phyloP scores from a whole-genome alignment of 768 basidiomycete genomes.

The Melanogaster broomeanus region DNA sequence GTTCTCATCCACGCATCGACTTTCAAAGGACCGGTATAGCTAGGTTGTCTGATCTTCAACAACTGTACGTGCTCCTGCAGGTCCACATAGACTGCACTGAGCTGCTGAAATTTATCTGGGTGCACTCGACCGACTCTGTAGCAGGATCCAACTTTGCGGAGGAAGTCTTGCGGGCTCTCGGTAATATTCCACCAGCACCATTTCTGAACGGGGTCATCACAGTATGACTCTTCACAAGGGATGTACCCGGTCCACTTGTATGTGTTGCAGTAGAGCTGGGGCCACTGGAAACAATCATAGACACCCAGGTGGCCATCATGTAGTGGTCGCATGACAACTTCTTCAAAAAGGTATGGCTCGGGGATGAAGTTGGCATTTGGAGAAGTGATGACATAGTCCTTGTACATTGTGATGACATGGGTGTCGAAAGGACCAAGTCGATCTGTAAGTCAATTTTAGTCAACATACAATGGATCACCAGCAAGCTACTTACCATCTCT shows the following conservation, averaged over 20 bases:
- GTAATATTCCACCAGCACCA: no score
- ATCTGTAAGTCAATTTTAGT: neutral
- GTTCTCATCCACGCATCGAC: neutral
- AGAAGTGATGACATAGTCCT: neutral
- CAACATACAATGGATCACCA: neutral
- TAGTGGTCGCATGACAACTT: neutral
- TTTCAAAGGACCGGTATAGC: neutral
- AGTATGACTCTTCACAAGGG: no score
- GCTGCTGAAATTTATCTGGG: no score
- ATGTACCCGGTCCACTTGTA: no score
- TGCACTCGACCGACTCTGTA: no score
- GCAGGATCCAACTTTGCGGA: no score
- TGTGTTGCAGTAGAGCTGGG: neutral
- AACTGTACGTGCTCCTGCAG: neutral
- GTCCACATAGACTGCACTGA: no score
- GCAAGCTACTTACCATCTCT: neutral
- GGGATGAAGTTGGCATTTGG: neutral
- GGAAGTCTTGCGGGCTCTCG: no score
- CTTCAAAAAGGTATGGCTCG: neutral
- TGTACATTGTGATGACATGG: neutral
- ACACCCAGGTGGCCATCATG: neutral
- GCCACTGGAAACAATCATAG: conserved; percentile 2
- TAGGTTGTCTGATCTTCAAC: neutral
- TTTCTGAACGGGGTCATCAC: no score
- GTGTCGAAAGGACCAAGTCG: neutral